Evolutionary conservation across 768 basidiomycete species (phyloP).

Genomic region (Mycena belliarum): DNA sequence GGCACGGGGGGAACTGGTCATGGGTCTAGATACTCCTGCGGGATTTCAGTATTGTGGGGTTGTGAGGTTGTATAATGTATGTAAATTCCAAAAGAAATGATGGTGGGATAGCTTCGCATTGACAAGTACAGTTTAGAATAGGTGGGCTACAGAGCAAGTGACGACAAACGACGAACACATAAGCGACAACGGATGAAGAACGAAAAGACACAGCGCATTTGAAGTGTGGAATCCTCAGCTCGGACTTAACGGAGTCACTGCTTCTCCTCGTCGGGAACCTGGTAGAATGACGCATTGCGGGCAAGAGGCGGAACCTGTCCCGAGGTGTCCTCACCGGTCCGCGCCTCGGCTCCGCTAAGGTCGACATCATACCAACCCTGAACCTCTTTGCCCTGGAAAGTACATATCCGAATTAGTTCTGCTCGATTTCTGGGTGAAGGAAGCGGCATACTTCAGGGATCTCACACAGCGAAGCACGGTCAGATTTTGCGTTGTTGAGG

Average conservation of each 20-base stretch:
- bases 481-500: slow-evolving; percentile 7
- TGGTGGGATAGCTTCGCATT: too few species aligned
- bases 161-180: too few species aligned
- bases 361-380: slow-evolving; percentile 17
- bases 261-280: background rate
- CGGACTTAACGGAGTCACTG: background rate
- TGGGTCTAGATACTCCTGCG: too few species aligned
- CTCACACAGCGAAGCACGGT: background rate
- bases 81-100: too few species aligned
- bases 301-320: background rate
- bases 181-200: too few species aligned
- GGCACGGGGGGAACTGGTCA: too few species aligned
- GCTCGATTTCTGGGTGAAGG: too few species aligned
- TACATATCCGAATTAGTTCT: too few species aligned
- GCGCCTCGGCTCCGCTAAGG: background rate
- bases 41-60: too few species aligned
- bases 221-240: background rate
- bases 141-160: too few species aligned
- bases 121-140: too few species aligned
- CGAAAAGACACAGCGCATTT: background rate
- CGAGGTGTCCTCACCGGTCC: background rate
- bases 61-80: too few species aligned
- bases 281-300: slow-evolving; percentile 3
- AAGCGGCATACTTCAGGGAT: slow-evolving; percentile 5
- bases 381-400: background rate